Conservation (phyloP, 495 filamentous ascomycete species). For the Penicillium alfredii region DNA sequence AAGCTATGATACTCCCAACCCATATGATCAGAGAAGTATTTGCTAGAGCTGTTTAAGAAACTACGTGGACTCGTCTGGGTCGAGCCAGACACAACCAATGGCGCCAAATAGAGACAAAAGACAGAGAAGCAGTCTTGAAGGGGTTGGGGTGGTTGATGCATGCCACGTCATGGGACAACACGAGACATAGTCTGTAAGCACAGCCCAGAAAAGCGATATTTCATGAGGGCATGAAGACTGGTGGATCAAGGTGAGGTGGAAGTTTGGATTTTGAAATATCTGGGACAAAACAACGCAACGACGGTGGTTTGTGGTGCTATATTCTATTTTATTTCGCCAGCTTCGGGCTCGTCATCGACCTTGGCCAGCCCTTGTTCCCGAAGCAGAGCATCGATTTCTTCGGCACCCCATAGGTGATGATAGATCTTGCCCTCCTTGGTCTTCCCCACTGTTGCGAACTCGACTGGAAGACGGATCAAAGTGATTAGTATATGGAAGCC, state of each 20-base stretch:
- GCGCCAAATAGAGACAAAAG: no score
- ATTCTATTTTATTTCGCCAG: slow-evolving; percentile 47
- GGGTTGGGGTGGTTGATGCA: not conserved
- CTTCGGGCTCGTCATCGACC: slow-evolving; percentile 70
- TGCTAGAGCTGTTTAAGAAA: no score
- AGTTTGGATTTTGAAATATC: slow-evolving; percentile 26
- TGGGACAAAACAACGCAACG: slow-evolving; percentile 15
- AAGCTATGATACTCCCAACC: no score
- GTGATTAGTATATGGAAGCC: slow-evolving; percentile 7
- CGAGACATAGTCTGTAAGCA: no score
- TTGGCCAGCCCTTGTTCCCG: slow-evolving; percentile 95
- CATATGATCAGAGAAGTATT: no score
- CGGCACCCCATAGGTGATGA: slow-evolving; percentile 94
- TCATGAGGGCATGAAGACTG: no score
- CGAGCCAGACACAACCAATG: no score
- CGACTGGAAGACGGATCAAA: slow-evolving; percentile 57
- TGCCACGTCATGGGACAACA: not conserved
- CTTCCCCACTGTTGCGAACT: slow-evolving; percentile 97
- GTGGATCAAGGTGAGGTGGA: no score
- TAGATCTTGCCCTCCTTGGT: slow-evolving; percentile 93
- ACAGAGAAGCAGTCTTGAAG: no score
- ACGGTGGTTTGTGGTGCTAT: no score
- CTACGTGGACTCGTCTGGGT: not conserved
- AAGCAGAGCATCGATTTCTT: slow-evolving; percentile 90
- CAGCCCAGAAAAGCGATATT: no score